Base-by-base conservation (phyloP, 306 rosid genomes). In the Castanea mollissima region DNA sequence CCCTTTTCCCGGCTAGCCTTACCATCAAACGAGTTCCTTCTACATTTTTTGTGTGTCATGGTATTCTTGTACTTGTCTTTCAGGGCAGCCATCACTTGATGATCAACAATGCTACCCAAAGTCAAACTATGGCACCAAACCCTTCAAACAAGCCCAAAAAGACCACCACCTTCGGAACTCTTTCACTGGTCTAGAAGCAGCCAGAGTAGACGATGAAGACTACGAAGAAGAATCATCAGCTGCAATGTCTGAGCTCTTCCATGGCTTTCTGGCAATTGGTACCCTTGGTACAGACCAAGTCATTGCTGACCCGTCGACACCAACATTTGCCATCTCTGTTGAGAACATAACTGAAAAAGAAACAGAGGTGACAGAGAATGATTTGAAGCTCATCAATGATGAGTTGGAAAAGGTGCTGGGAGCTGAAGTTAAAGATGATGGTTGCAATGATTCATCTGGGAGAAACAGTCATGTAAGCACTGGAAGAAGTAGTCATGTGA, bases 261-360 rank as follows among this genome's bases (percentile, higher is more conserved):
- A 94, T 54, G 99, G 99, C n/a, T 95, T 95, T 75, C 85, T 95
- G 19, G 97, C 99, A 8, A 93, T 95, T 18, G 99, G 99, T 70
- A 95, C 99, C 27, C 93, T 95, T 56, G 98, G 98, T 21, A 83
- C 92, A 8, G 97, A 91, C 10, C 94, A 92, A 75, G 76, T 82
- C 15, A 70, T 75, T 18, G 69, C 83, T 4, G 87, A 88, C 70
- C 89, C 93, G 55, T 83, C 93, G 79, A 95, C 98, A 29, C 99
- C 99, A 80, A 87, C 86, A 80, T 91, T 95, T 68, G 83, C 90
- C 49, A 87, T 88, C 71, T 91, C 97, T 1, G 87, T 92, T 16
- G 92, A 91, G 72, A 91, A 92, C 35, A 95, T 95, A 65, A 91
- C 99, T 8, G 97, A 90, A 79, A 88, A 89, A 32, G 97, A 95